Evolutionary conservation across 1,139 yeast species (phyloP).

Genomic region (Eremothecium sinecaudum): DNA sequence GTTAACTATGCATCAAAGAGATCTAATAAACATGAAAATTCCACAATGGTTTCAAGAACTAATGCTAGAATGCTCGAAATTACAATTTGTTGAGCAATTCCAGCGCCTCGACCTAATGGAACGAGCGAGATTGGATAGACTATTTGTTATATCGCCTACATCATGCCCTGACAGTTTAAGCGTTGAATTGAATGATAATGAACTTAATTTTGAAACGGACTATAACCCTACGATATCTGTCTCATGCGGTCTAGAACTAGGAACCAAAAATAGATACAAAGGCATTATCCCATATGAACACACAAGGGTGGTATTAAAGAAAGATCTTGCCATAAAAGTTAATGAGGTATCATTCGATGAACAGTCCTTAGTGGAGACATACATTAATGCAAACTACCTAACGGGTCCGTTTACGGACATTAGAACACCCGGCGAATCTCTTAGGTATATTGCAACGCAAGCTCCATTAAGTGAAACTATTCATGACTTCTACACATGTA

Average conservation of each 20-base stretch:
- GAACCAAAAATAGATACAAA: constrained; percentile 66
- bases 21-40: constrained; percentile 18
- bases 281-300: constrained; percentile 76
- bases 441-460: constrained; percentile 69
- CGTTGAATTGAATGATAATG: neutral
- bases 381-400: constrained; percentile 56
- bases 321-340: neutral
- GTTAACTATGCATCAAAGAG: constrained; percentile 10
- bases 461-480: constrained; percentile 69
- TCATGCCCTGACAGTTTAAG: neutral
- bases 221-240: constrained; percentile 34
- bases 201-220: constrained; percentile 14
- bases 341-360: neutral
- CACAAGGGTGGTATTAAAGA: constrained; percentile 46
- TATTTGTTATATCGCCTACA: neutral
- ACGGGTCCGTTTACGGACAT: constrained; percentile 9
- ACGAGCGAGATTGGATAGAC: constrained; percentile 32
- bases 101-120: constrained; percentile 35
- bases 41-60: constrained; percentile 36
- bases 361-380: constrained; percentile 31
- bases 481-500: constrained; percentile 66
- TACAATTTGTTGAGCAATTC: constrained; percentile 32
- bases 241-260: constrained; percentile 67
- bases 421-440: constrained; percentile 7
- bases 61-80: constrained; percentile 23